These are phyloP conservation scores for Sicyos edulis DNA, from an alignment of 306 rosid species.

Conservation along the genomic window DNA sequence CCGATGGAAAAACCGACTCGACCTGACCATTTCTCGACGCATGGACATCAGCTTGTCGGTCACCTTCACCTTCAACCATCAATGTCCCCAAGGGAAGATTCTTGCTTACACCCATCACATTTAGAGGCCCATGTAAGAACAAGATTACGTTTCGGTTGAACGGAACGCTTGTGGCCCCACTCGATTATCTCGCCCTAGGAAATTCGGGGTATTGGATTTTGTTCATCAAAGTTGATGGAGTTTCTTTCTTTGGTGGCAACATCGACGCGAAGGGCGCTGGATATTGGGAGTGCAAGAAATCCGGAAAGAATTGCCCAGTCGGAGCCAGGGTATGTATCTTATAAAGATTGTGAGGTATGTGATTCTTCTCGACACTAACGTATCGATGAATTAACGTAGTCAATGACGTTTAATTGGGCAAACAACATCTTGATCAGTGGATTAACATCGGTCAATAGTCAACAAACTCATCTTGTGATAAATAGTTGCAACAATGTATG, in stretches of 20 bases:
- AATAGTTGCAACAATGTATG: slow-evolving; percentile 53
- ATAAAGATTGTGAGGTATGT: too few relatives aligned
- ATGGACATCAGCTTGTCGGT: slow-evolving; percentile 44
- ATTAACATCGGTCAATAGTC: slow-evolving; percentile 58
- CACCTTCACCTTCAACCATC: slow-evolving; percentile 30
- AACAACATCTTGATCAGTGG: slow-evolving; percentile 49
- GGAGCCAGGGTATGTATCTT: slow-evolving; percentile 49
- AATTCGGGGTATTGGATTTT: slow-evolving; percentile 55
- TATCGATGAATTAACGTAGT: slow-evolving; percentile 30
- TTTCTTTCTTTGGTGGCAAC: slow-evolving; percentile 36
- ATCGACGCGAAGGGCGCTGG: slow-evolving; percentile 47
- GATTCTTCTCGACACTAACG: background rate
- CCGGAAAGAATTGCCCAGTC: slow-evolving; percentile 44
- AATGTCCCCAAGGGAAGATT: slow-evolving; percentile 55
- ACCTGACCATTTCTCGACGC: slow-evolving; percentile 37
- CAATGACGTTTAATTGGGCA: slow-evolving; percentile 48
- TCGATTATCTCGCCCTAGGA: slow-evolving; percentile 36
- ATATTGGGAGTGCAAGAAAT: slow-evolving; percentile 48
- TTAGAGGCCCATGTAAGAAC: slow-evolving; percentile 52
- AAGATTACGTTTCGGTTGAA: slow-evolving; percentile 28
- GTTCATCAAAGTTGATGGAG: slow-evolving; percentile 36
- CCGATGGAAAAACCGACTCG: slow-evolving; percentile 50
- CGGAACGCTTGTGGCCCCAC: slow-evolving; percentile 51
- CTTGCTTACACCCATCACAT: slow-evolving; percentile 29
- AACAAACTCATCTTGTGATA: slow-evolving; percentile 39